Evolutionary conservation across 2,329 filamentous ascomycete genomes (phyloP), one percentile per base, ranked within the genome.

Genomic region (Aspergillus ochraceoroseus): DNA sequence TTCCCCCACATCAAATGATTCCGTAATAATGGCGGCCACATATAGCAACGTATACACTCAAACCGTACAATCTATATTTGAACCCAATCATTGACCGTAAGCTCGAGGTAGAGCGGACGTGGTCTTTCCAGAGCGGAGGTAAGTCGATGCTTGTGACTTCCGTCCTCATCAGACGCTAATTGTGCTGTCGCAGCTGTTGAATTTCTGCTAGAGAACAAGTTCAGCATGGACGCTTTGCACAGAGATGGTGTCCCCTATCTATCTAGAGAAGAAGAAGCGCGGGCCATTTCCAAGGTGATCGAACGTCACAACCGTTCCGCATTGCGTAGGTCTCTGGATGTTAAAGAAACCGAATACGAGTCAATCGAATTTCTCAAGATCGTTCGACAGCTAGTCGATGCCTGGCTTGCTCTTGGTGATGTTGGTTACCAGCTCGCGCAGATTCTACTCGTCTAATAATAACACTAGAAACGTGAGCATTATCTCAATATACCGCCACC

Each of bases 61-160:
- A 74, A 15, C 79, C 81, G 2, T 84, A 80, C 65, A 84, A 84
- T 59, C 71, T 84, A 61, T 70, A 75, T 49, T 57, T 85, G 36
- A 79, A 68, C 46, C 80, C 81, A 1, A 55, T 80, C 7, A 56
- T 67, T 12, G 70, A 76, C 36, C 62, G 68, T 39, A 70, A 69
- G 11, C 57, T 82, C 17, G 74, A 75, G 11, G 56, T 83, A 28
- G 76, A 81, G 47, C 72, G 81, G n/a, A 72, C 72, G 36, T 77
- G 81, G 54, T 69, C 70, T 8, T 75, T 75, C 44, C 75, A 77
- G 49, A 78, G 72, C 46, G 72, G 74, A 39, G 64, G 70, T 72
- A 63, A 51, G 61, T 52, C 12, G 13, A 35, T 23, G 15, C 20
- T 13, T 23, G n/a, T 7, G 15, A 23, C 14, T 23, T 17, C 11